Evolutionary conservation across 345 rosid genomes (phyloP), one percentile per base, ranked within the genome.

Genomic region (Arabidopsis arenosa): DNA sequence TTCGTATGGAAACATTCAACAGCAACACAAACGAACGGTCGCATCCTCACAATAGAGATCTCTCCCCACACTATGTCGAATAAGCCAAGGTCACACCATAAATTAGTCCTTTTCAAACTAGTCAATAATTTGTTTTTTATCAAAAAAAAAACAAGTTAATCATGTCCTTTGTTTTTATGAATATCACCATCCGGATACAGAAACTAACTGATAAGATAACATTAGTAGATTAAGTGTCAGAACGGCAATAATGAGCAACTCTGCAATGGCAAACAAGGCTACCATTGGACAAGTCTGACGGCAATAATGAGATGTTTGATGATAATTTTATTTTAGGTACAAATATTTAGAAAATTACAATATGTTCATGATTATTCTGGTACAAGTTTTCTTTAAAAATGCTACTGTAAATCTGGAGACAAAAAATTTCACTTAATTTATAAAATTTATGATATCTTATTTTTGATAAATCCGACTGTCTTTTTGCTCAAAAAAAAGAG

Each of bases 21-120:
- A 73, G 9, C 70, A 73, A 18, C 5, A 63, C 32, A 74, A 56
- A 65, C 8, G 51, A 56, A 65, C 8, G 51, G 49, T 48, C 67
- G 9, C 33, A 75, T 74, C 66, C 48, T 56, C 18, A 74, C 54
- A 30, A 63, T 66, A 47, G 43, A 74, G 66, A 36, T 32, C 48
- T 26, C 7, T 65, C 30, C 35, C 56, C 63, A 64, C 71, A 73
- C 47, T 14, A 0, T 43, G 63, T 53, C 55, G 41, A n/a, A 18
- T 26, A 61, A n/a, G 21, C 69, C 69, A 44, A 74, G 39, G 17
- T 8, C 64, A 70, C 56, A 28, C 51, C 32, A 75, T 48, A 48
- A 14, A 66, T 7, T 35, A 48, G 61, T 75, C 73, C 5, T 66
- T 75, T 75, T 37, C 57, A 44, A 55, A 21, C 55, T 15, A 51